phyloP scores from a whole-genome alignment of 768 basidiomycete species.

The Rhizopogon vinicolor region DNA sequence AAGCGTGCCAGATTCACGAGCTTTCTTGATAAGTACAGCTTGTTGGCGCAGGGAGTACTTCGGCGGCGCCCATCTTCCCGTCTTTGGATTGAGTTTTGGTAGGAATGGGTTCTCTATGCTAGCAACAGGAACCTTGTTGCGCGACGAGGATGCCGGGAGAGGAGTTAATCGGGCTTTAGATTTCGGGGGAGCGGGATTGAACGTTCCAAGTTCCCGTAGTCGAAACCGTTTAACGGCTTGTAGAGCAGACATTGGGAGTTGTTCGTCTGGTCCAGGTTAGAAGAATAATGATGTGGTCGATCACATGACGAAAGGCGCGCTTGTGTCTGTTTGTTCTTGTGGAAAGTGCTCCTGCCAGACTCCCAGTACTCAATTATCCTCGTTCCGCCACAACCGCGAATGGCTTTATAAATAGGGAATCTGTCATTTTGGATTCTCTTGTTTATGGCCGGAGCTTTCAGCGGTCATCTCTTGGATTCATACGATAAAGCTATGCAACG shows the following conservation, averaged over 20 bases:
- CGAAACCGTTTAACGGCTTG: conserved; percentile 22
- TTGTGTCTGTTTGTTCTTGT: neutral
- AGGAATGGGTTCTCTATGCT: conserved; percentile 61
- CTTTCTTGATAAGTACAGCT: conserved; percentile 73
- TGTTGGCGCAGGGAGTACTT: conserved; percentile 73
- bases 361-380: neutral
- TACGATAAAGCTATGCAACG: conserved; percentile 22
- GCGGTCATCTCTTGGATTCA: conserved; percentile 52
- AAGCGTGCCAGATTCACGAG: conserved; percentile 46
- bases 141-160: conserved; percentile 6
- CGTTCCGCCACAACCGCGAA: neutral
- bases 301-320: neutral
- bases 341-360: too few species aligned
- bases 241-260: neutral
- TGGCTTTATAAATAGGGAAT: neutral
- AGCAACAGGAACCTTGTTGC: conserved; percentile 13
- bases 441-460: conserved; percentile 55
- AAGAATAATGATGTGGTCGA: too few species aligned
- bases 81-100: conserved; percentile 51
- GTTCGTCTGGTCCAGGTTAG: neutral
- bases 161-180: conserved; percentile 14
- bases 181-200: conserved; percentile 14
- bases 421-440: neutral
- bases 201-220: conserved; percentile 17
- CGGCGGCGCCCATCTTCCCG: conserved; percentile 64